Base-by-base conservation (phyloP, 148 eudicot genomes). In the Polygonum aviculare region DNA sequence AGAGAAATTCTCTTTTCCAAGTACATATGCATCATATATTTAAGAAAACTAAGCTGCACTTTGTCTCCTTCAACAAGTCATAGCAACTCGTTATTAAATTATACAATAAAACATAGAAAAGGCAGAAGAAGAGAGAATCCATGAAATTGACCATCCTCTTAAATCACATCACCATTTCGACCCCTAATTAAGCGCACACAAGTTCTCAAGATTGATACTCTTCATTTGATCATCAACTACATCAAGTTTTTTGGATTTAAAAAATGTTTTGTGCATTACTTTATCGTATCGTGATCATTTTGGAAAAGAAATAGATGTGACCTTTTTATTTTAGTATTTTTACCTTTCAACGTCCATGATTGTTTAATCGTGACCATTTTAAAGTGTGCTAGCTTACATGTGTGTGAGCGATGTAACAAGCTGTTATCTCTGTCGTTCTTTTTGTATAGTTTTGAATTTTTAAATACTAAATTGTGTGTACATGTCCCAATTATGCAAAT, bases 301-400 rank as follows among this genome's bases (percentile, higher is more conserved):
- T 16, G 44, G 72, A 67, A 67, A 67, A 67, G 72, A 67, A 65
- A 36, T 38, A 36, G 72, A 67, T 67, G 44, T 67, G 45, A 67
- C 72, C 70, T 45, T 36, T 33, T 22, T 62, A 1, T 19, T 35
- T 60, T n/a, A n/a, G 11, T 62, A 62, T 62, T 11, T 26, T 62
- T 26, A 11, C 15, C 69, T 62, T 62, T 62, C 38, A 62, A 62
- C 69, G 36, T 31, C 69, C 69, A 62, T 62, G 69, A 62, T 67
- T 67, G 38, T 15, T 36, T 67, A 65, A 4, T 4, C 44, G 7
- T 65, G 38, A 36, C 72, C 19, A 67, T 67, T 67, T 12, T 67
- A 67, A 31, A 67, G 21, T 19, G 72, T 67, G 45, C 16, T 38
- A 36, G 44, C 41, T 38, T 67, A 21, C 41, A 15, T 67, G 72